Evolutionary conservation across 1,139 yeast genomes (phyloP).

Genomic region (Yamadazyma blattariae): DNA sequence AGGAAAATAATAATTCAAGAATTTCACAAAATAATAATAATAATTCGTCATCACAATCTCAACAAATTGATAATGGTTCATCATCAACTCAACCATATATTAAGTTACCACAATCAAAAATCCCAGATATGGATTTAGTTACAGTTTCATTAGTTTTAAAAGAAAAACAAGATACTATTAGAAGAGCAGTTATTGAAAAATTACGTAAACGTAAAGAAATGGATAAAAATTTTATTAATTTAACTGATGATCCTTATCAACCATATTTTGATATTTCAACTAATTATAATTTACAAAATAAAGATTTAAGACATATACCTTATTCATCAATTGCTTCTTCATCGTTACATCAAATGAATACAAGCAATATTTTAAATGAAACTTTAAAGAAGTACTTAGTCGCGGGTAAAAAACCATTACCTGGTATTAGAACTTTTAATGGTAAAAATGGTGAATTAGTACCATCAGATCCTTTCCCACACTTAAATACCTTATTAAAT

Average conservation of each 20-base stretch:
- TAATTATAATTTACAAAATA: conserved; percentile 44
- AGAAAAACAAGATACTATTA: conserved; percentile 77
- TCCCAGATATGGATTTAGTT: conserved; percentile 87
- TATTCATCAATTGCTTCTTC: conserved; percentile 77
- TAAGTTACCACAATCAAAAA: conserved; percentile 82
- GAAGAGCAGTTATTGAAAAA: conserved; percentile 79
- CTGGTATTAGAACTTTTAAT: conserved; percentile 44
- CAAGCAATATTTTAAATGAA: conserved; percentile 51
- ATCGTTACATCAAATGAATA: conserved; percentile 67
- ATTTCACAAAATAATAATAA: conserved; percentile 7
- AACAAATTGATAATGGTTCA: conserved; percentile 16
- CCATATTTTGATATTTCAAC: conserved; percentile 76
- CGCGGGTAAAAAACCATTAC: conserved; percentile 40
- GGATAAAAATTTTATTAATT: conserved; percentile 75
- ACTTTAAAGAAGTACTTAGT: conserved; percentile 39
- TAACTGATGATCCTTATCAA: conserved; percentile 87
- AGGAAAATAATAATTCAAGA: conserved; percentile 1
- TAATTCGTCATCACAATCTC: conserved; percentile 49
- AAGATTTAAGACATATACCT: conserved; percentile 66
- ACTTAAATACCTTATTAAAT: conserved; percentile 34
- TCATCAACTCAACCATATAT: conserved; percentile 73
- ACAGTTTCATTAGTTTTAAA: conserved; percentile 74
- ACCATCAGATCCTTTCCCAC: conserved; percentile 44
- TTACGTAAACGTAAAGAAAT: conserved; percentile 68
- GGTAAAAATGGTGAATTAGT: conserved; percentile 45